Conservation (phyloP, 2,329 filamentous ascomycete species). For the Aspergillus sp. region DNA sequence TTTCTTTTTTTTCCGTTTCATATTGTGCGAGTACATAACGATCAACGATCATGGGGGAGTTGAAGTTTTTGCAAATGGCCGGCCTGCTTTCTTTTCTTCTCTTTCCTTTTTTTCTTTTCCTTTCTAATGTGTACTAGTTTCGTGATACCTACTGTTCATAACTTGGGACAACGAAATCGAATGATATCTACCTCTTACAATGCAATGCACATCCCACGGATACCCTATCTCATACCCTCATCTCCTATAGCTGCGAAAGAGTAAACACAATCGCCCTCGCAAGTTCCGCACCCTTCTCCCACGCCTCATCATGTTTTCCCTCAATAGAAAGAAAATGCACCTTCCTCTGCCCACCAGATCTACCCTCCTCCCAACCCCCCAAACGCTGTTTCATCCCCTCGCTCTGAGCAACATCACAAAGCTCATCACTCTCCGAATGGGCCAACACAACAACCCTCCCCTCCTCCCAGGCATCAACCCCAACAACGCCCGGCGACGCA, state of each 20-base stretch:
- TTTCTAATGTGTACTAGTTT: slow-evolving; percentile 27
- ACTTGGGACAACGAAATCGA: slow-evolving; percentile 13
- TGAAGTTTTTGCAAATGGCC: slow-evolving; percentile 25
- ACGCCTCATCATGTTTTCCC: slow-evolving; percentile 44
- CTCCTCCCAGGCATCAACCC: slow-evolving; percentile 34
- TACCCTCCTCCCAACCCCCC: slow-evolving; percentile 45
- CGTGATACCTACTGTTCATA: slow-evolving; percentile 9
- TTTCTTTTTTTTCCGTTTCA: slow-evolving; percentile 6
- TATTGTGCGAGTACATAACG: slow-evolving; percentile 31
- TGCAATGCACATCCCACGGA: background rate
- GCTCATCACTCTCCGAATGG: slow-evolving; percentile 42
- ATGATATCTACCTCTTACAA: background rate
- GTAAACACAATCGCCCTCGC: slow-evolving; percentile 37
- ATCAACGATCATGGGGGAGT: slow-evolving; percentile 26
- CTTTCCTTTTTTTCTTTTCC: slow-evolving; percentile 18
- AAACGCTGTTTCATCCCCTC: slow-evolving; percentile 51
- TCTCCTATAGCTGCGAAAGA: slow-evolving; percentile 29
- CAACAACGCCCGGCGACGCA: slow-evolving; percentile 40
- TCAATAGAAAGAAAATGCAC: slow-evolving; percentile 40
- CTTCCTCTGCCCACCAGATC: slow-evolving; percentile 31
- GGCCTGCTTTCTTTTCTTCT: slow-evolving; percentile 20
- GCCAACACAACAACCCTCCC: slow-evolving; percentile 41
- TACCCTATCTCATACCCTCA: slow-evolving; percentile 9
- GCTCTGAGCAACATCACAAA: slow-evolving; percentile 41
- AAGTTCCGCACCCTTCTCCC: slow-evolving; percentile 42